phyloP scores from a whole-genome alignment of 2,329 filamentous ascomycete genomes.

The Shiraia sp. region DNA sequence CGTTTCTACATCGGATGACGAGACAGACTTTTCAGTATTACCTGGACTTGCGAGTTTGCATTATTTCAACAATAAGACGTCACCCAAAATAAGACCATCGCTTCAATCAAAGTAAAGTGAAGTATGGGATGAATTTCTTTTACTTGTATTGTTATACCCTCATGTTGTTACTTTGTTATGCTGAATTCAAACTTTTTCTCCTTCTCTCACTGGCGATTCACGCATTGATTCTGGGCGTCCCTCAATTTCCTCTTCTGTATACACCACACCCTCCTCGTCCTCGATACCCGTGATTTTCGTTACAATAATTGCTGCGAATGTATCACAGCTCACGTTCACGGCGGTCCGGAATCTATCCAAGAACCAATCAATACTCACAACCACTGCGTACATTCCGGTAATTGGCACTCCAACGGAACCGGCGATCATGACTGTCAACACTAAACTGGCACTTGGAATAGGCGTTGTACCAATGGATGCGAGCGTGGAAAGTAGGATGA shows the following conservation, averaged over 20 bases:
- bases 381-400: conserved; percentile 57
- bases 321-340: conserved; percentile 57
- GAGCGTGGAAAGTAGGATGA: conserved; percentile 55
- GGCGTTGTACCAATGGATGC: conserved; percentile 60
- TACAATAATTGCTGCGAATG: conserved; percentile 50
- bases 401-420: conserved; percentile 50
- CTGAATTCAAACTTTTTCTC: conserved; percentile 7
- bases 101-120: no score
- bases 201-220: conserved; percentile 7
- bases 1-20: not conserved
- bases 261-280: conserved; percentile 32
- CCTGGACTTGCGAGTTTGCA: not conserved
- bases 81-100: not conserved
- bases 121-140: no score
- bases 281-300: conserved; percentile 45
- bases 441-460: conserved; percentile 57
- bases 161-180: not conserved
- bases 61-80: conserved; percentile 3
- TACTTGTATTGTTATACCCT: not conserved
- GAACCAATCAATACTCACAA: conserved; percentile 61
- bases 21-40: not conserved
- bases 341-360: conserved; percentile 60
- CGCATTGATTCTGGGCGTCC: conserved; percentile 9
- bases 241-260: conserved; percentile 13
- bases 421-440: conserved; percentile 58